These are phyloP conservation scores for Coccinonectria pachysandricola DNA, from an alignment of 2,329 filamentous ascomycete genomes.

Conservation along the genomic window DNA sequence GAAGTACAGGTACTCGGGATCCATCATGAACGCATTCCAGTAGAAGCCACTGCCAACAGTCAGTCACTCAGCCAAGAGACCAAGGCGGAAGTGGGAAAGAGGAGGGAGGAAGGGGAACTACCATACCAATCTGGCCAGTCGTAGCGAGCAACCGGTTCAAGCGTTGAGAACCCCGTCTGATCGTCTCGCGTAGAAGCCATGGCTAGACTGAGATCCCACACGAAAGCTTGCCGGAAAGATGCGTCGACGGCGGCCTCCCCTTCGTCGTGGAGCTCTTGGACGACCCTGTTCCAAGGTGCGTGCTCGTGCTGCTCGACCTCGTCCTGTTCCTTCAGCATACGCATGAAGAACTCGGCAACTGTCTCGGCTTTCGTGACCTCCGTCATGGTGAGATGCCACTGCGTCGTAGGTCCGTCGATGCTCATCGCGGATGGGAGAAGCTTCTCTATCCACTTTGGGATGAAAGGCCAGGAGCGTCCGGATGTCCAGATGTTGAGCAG, in stretches of 20 bases:
- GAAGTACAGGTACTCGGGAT: conserved; percentile 23
- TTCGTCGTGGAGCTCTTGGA: conserved; percentile 23
- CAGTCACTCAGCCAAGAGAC: neutral
- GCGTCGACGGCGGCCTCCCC: conserved; percentile 21
- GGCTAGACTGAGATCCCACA: conserved; percentile 28
- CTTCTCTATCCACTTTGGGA: conserved; percentile 24
- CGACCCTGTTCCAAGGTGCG: conserved; percentile 24
- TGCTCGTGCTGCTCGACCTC: conserved; percentile 20
- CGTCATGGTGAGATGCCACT: conserved; percentile 27
- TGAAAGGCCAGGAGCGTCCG: conserved; percentile 27
- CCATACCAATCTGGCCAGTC: conserved; percentile 31
- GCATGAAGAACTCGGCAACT: conserved; percentile 16
- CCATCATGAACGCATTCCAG: conserved; percentile 29
- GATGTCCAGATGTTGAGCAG: conserved; percentile 26
- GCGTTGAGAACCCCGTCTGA: conserved; percentile 10
- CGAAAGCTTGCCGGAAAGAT: conserved; percentile 27
- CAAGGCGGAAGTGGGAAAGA: neutral
- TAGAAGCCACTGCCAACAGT: conserved; percentile 21
- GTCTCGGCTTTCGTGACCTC: conserved; percentile 18
- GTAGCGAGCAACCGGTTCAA: conserved; percentile 23
- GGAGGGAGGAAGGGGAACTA: too few species aligned
- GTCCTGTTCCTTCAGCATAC: conserved; percentile 18
- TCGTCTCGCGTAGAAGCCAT: conserved; percentile 10
- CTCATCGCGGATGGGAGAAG: conserved; percentile 26
- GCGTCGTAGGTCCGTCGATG: conserved; percentile 26